phyloP scores from a whole-genome alignment of 1,139 yeast genomes.

The Pichia sp. region DNA sequence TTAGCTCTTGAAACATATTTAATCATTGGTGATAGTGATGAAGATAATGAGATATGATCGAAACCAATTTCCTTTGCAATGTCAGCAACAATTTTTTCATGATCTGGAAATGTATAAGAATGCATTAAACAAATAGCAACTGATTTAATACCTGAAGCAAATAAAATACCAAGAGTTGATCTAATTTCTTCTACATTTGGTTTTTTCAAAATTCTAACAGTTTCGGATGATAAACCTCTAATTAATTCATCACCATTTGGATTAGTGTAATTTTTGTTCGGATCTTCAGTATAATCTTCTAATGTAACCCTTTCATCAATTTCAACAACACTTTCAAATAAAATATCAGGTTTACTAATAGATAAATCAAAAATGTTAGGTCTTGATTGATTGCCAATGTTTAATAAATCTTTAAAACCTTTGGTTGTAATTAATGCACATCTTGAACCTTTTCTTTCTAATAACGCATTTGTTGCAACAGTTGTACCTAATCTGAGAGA shows the following conservation, averaged over 20 bases:
- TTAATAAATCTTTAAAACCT: slow-evolving; percentile 56
- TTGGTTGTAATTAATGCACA: slow-evolving; percentile 60
- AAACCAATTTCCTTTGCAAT: slow-evolving; percentile 51
- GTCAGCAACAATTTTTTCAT: slow-evolving; percentile 50
- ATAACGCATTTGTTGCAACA: slow-evolving; percentile 65
- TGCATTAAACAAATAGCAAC: slow-evolving; percentile 64
- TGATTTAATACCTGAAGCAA: slow-evolving; percentile 52
- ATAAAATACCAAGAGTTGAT: slow-evolving; percentile 35
- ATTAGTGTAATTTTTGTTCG: slow-evolving; percentile 25
- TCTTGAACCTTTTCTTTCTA: slow-evolving; percentile 60
- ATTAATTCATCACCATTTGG: slow-evolving; percentile 31
- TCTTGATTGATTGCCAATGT: slow-evolving; percentile 68
- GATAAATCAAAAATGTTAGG: slow-evolving; percentile 62
- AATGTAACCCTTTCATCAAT: slow-evolving; percentile 67
- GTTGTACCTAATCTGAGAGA: slow-evolving; percentile 75
- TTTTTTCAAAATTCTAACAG: slow-evolving; percentile 43
- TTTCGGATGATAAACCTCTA: slow-evolving; percentile 57
- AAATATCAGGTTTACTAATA: slow-evolving; percentile 48
- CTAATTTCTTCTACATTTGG: slow-evolving; percentile 41
- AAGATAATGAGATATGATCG: slow-evolving; percentile 55
- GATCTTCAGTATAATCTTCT: slow-evolving; percentile 33
- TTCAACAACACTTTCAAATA: slow-evolving; percentile 59
- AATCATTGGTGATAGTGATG: slow-evolving; percentile 64
- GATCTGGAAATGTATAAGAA: slow-evolving; percentile 61
- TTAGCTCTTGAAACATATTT: slow-evolving; percentile 65